Conservation (phyloP, 805 yeast species). For the Candida montana region DNA sequence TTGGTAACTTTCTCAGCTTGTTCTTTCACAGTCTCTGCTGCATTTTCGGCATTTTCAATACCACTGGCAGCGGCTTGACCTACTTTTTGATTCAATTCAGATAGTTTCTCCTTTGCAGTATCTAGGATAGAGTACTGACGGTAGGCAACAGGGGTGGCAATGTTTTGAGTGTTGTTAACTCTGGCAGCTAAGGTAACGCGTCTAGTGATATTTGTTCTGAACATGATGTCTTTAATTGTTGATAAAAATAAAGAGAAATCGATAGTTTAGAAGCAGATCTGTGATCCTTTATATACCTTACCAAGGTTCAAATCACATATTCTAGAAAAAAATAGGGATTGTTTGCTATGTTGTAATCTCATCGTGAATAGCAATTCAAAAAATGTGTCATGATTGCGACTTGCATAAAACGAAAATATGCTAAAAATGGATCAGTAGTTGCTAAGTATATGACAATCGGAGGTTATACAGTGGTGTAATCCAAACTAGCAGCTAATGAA, state of each 20-base stretch:
- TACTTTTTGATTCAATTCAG: conserved; percentile 20
- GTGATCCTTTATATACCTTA: too few relatives aligned
- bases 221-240: not conserved
- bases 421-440: too few relatives aligned
- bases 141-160: not conserved
- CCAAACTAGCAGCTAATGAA: too few relatives aligned
- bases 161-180: not conserved
- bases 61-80: conserved; percentile 23
- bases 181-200: not conserved
- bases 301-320: not conserved
- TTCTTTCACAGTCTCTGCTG: conserved; percentile 8
- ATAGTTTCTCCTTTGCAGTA: conserved; percentile 18
- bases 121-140: conserved; percentile 20
- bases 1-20: conserved; percentile 1
- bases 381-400: not conserved
- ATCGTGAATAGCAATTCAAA: not conserved
- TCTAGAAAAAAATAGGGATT: not conserved
- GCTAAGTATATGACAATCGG: too few relatives aligned
- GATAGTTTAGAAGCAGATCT: too few relatives aligned
- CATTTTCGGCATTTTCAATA: conserved; percentile 16
- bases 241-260: too few relatives aligned
- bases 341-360: not conserved
- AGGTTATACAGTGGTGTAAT: too few relatives aligned
- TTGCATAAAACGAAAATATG: not conserved
- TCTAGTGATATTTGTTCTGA: conserved; percentile 1